These are phyloP conservation scores for Stemphylium vesicarium DNA, from an alignment of 2,329 filamentous ascomycete species.

Conservation along the genomic window DNA sequence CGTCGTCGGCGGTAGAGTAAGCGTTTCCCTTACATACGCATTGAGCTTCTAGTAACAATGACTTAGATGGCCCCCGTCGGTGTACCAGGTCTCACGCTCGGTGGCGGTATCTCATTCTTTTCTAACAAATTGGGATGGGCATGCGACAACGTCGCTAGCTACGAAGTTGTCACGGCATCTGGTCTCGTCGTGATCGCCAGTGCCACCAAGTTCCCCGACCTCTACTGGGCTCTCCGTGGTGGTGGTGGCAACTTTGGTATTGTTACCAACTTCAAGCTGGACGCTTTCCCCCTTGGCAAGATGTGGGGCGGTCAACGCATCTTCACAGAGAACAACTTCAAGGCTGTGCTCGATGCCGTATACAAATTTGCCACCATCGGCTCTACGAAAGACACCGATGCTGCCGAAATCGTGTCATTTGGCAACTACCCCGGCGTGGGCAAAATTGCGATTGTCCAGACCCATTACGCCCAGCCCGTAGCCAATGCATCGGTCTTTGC, in stretches of 20 bases:
- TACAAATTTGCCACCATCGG: constrained; percentile 16
- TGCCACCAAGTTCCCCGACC: constrained; percentile 41
- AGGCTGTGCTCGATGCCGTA: constrained; percentile 8
- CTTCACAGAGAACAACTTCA: constrained; percentile 20
- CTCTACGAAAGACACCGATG: constrained; percentile 29
- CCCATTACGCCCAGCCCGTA: constrained; percentile 31
- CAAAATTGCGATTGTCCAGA: constrained; percentile 31
- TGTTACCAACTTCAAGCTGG: constrained; percentile 35
- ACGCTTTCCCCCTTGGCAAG: constrained; percentile 12
- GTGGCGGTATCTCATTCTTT: constrained; percentile 34
- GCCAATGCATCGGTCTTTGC: constrained; percentile 32
- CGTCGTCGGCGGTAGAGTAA: constrained; percentile 43
- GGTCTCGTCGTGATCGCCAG: constrained; percentile 38
- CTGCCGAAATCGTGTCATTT: constrained; percentile 31
- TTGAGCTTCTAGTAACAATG: neutral
- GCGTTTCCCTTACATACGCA: constrained; percentile 28
- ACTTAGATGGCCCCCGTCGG: constrained; percentile 34
- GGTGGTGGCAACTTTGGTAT: constrained; percentile 44
- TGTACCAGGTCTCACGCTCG: constrained; percentile 43
- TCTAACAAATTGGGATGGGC: constrained; percentile 29
- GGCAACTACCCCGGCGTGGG: constrained; percentile 12
- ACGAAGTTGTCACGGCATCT: constrained; percentile 48
- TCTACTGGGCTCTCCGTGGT: constrained; percentile 48
- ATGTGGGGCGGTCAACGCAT: constrained; percentile 23
- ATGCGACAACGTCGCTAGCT: constrained; percentile 40